These are phyloP conservation scores for Garcia nutans DNA, from an alignment of 345 rosid genomes.

Conservation along the genomic window DNA sequence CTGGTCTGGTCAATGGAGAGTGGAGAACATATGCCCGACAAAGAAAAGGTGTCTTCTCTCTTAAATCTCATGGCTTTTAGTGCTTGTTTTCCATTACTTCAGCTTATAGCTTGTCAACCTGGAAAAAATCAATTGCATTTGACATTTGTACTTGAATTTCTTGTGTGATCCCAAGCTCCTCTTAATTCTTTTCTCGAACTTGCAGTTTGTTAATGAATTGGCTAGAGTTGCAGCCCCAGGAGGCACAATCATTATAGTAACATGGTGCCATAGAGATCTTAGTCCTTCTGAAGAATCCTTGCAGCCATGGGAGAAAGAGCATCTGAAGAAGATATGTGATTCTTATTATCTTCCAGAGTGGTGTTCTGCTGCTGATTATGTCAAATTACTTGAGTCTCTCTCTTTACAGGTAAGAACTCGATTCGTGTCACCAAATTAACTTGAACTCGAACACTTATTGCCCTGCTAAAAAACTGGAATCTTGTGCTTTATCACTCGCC, in stretches of 20 bases:
- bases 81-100: too few relatives aligned
- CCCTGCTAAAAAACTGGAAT: neutral
- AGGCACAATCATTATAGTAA: constrained; percentile 69
- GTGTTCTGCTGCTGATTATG: constrained; percentile 83
- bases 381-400: constrained; percentile 50
- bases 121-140: too few relatives aligned
- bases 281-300: constrained; percentile 54
- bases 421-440: neutral
- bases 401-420: constrained; percentile 49
- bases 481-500: too few relatives aligned
- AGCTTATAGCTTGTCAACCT: too few relatives aligned
- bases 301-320: constrained; percentile 67
- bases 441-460: too few relatives aligned
- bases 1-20: constrained; percentile 98
- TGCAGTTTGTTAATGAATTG: constrained; percentile 77
- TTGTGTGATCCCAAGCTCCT: neutral
- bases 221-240: constrained; percentile 87
- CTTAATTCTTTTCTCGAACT: constrained; percentile 2
- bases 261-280: constrained; percentile 94
- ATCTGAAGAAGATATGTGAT: constrained; percentile 61
- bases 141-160: neutral
- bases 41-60: constrained; percentile 48
- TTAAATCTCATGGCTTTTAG: neutral
- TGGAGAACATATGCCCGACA: constrained; percentile 96
- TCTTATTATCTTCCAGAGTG: constrained; percentile 82